These are phyloP conservation scores for Jatropha podagrica DNA, from an alignment of 441 rosid species.

Conservation along the genomic window DNA sequence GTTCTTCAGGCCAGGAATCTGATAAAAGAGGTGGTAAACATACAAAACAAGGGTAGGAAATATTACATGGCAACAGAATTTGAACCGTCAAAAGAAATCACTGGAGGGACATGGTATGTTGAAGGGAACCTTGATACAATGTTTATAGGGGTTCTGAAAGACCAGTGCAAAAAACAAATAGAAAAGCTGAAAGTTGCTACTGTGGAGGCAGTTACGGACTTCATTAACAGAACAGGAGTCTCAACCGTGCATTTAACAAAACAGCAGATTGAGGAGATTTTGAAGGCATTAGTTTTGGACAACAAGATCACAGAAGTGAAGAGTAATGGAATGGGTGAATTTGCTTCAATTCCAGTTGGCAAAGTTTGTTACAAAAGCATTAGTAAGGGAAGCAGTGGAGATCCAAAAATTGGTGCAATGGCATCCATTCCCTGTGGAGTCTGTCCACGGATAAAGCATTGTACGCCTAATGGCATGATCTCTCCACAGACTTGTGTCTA, in stretches of 20 bases:
- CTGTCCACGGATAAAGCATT: slow-evolving; percentile 58
- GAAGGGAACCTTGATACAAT: slow-evolving; percentile 58
- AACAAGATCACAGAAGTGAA: slow-evolving; percentile 50
- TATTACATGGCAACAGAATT: slow-evolving; percentile 61
- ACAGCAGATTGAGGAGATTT: slow-evolving; percentile 56
- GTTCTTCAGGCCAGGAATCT: slow-evolving; percentile 43
- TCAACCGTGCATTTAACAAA: slow-evolving; percentile 30
- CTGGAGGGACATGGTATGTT: slow-evolving; percentile 78
- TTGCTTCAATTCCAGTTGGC: slow-evolving; percentile 40
- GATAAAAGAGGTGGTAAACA: slow-evolving; percentile 63
- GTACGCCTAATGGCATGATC: slow-evolving; percentile 65
- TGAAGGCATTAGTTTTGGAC: slow-evolving; percentile 65
- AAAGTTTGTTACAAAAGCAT: slow-evolving; percentile 48
- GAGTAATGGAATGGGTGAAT: slow-evolving; percentile 67
- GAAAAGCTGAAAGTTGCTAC: slow-evolving; percentile 42
- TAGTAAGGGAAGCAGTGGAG: slow-evolving; percentile 23
- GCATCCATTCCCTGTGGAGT: slow-evolving; percentile 83
- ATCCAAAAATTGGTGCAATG: slow-evolving; percentile 47
- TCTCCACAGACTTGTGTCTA: slow-evolving; percentile 65
- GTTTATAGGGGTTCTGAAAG: slow-evolving; percentile 45
- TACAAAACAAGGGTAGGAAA: slow-evolving; percentile 56
- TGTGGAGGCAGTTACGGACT: slow-evolving; percentile 37
- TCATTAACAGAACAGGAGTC: slow-evolving; percentile 30
- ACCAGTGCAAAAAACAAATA: slow-evolving; percentile 37
- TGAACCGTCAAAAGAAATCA: slow-evolving; percentile 60